phyloP scores from a whole-genome alignment of 768 basidiomycete genomes.

The Tylopilus vinaceipallidus region DNA sequence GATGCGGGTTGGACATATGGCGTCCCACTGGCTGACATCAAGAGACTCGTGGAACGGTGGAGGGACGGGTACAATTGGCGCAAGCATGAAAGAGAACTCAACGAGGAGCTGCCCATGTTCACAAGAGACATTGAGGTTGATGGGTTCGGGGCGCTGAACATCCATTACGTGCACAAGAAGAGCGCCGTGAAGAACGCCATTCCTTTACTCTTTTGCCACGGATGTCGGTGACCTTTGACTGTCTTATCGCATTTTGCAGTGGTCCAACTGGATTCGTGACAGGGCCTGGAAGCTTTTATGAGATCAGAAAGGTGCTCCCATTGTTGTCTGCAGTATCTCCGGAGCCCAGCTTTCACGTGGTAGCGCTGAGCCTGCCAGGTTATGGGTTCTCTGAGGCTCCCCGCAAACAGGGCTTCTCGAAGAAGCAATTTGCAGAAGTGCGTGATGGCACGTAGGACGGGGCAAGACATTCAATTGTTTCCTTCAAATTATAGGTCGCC shows the following conservation, averaged over 20 bases:
- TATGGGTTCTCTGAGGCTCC: conserved; percentile 62
- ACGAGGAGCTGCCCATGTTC: conserved; percentile 54
- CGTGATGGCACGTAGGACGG: neutral
- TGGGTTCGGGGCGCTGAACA: conserved; percentile 45
- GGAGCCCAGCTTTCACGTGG: conserved; percentile 58
- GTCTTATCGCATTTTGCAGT: neutral
- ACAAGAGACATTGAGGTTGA: conserved; percentile 49
- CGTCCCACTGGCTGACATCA: conserved; percentile 44
- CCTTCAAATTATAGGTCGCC: conserved; percentile 32
- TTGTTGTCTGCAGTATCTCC: conserved; percentile 42
- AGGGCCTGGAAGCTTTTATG: conserved; percentile 54
- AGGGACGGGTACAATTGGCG: conserved; percentile 55
- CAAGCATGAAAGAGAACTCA: conserved; percentile 47
- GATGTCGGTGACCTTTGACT: conserved; percentile 37
- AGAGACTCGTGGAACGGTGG: conserved; percentile 50
- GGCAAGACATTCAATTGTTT: neutral
- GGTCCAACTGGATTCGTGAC: too few relatives aligned
- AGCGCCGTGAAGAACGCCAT: conserved; percentile 44
- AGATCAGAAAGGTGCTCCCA: conserved; percentile 57
- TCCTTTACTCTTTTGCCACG: conserved; percentile 63
- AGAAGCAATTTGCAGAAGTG: conserved; percentile 56
- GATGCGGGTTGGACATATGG: conserved; percentile 54
- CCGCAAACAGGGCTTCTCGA: conserved; percentile 47
- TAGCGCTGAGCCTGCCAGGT: conserved; percentile 56
- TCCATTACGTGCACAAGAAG: conserved; percentile 59